Conservation (phyloP, 2,329 filamentous ascomycete species). For the Alternaria triticina region DNA sequence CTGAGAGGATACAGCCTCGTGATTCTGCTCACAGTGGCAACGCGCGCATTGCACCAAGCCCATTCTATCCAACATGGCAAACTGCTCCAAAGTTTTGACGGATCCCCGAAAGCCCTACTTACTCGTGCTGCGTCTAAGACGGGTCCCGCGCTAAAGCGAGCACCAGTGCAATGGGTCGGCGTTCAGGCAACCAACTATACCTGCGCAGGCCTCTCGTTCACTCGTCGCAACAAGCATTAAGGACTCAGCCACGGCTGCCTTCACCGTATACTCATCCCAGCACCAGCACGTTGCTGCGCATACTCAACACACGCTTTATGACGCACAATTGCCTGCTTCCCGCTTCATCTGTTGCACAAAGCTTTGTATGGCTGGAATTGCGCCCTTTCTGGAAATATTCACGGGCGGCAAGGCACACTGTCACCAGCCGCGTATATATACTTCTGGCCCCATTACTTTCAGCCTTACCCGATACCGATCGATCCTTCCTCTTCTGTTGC, state of each 20-base stretch:
- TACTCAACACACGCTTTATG: conserved; percentile 23
- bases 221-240: conserved; percentile 1
- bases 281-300: conserved; percentile 18
- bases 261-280: conserved; percentile 18
- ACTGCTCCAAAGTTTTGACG: not conserved
- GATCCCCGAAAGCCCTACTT: not conserved
- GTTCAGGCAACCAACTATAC: conserved; percentile 7
- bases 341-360: conserved; percentile 7
- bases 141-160: not conserved
- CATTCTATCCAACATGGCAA: not conserved
- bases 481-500: conserved; percentile 8
- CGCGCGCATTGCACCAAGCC: not conserved
- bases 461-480: conserved; percentile 29
- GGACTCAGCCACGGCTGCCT: conserved; percentile 25
- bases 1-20: not conserved
- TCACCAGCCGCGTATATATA: conserved; percentile 18
- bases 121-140: not conserved
- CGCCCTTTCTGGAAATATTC: conserved; percentile 16
- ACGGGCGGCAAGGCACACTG: conserved; percentile 3
- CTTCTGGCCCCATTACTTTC: conserved; percentile 19
- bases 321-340: conserved; percentile 16
- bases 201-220: conserved; percentile 6
- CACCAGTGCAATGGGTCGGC: conserved; percentile 1
- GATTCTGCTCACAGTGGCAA: not conserved
- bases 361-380: conserved; percentile 7